Evolutionary conservation across 768 basidiomycete genomes (phyloP), one percentile per base, ranked within the genome.

Genomic region (Boletus subparvulus): DNA sequence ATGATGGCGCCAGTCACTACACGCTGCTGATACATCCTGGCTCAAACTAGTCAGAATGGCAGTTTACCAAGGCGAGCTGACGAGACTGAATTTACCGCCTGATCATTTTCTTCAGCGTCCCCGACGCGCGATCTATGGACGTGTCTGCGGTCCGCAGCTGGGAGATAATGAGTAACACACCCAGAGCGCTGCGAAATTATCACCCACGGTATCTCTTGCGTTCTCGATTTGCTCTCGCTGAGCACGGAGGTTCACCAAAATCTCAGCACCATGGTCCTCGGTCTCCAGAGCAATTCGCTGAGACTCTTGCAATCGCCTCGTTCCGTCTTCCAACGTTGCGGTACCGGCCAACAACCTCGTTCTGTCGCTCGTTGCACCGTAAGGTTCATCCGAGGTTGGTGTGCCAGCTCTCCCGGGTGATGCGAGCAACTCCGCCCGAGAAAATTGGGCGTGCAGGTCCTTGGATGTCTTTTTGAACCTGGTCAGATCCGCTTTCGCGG

Each of bases 141-240:
- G 81, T 80, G 67, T 98, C 95, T 35, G 96, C 94, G 42, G 87
- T 82, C 63, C 85, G 82, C 35, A 99, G 82, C 94, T 96, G 65
- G 30, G 26, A 35, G 21, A 39, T 13, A 14, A 32, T 54, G 13
- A 59, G 33, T 44, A 37, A 10, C 11, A 11, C 12, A 11, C 30
- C 16, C 2, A 35, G 19, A 40, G 35, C 10, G 35, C 10, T 44
- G 35, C 4, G 40, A 41, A 32, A 52, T 45, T 0, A 6, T 8
- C 14, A 67, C 87, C 40, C 58, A 96, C 93, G 44, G 91, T 95
- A 73, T 91, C 89, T 65, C 96, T 77, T 26, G 96, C 83, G 69
- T 95, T 90, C 77, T 94, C 89, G 56, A 99, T 95, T 73, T 94
- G 93, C 68, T 98, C 97, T 61, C 97, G 75, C 74, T 99, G 97